Percentiles rank a stretch among this genome's conserved stretches.
These are phyloP conservation scores for Phialophora expanda DNA, from an alignment of 2,329 filamentous ascomycete species.

Conservation along the genomic window DNA sequence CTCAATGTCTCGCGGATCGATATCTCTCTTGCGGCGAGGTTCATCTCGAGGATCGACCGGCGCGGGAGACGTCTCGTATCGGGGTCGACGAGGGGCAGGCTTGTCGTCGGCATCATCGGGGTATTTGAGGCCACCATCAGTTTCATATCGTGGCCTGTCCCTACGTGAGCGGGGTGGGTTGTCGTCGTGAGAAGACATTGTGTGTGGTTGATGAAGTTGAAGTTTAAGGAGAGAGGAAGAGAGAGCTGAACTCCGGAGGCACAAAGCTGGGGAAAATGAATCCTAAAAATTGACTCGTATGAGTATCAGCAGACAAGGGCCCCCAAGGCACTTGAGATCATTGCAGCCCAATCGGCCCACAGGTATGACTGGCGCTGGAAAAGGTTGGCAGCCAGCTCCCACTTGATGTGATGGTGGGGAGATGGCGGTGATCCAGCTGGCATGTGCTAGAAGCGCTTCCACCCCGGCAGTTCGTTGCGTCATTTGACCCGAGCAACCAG, in stretches of 20 bases:
- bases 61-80: conserved; percentile 29
- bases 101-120: conserved; percentile 26
- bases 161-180: conserved; percentile 30
- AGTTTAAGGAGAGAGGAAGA: conserved; percentile 3
- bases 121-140: conserved; percentile 21
- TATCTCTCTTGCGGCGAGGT: conserved; percentile 23
- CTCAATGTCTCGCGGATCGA: conserved; percentile 31
- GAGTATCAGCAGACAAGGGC: conserved; percentile 8
- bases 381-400: conserved; percentile 1
- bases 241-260: not conserved
- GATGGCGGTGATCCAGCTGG: conserved; percentile 1
- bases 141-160: conserved; percentile 28
- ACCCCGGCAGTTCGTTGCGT: conserved; percentile 1
- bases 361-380: conserved; percentile 10
- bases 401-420: conserved; percentile 3
- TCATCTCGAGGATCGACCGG: conserved; percentile 21
- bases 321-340: conserved; percentile 8
- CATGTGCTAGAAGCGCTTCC: not conserved
- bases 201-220: conserved; percentile 5
- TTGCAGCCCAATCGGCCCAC: conserved; percentile 7
- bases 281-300: conserved; percentile 5
- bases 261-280: conserved; percentile 6
- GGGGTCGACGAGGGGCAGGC: conserved; percentile 24
- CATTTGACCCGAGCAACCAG: conserved; percentile 4
- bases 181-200: conserved; percentile 34